A percentile compares a stretch with the other conserved stretches of the same genome.
Conservation (phyloP, 768 basidiomycete species). For the Coprinopsis marcescibilis region DNA sequence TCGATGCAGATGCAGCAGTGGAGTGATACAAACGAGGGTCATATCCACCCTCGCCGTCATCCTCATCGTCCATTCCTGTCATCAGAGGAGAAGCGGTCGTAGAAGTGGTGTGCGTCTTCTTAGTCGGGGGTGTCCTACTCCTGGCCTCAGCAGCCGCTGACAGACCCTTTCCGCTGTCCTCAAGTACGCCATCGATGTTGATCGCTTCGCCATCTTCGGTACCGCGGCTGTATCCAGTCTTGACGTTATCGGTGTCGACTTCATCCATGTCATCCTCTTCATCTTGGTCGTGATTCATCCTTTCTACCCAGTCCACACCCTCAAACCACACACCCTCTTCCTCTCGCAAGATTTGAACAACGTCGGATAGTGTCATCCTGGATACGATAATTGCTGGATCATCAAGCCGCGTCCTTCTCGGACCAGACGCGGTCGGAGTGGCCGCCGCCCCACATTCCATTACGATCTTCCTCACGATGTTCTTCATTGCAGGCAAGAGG, state of each 20-base stretch:
- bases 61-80: slow-evolving; percentile 17
- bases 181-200: too few species aligned
- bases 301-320: slow-evolving; percentile 63
- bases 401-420: slow-evolving; percentile 14
- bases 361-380: slow-evolving; percentile 56
- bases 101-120: not conserved
- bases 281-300: slow-evolving; percentile 33
- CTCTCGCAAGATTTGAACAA: slow-evolving; percentile 50
- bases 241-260: too few species aligned
- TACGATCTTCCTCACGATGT: slow-evolving; percentile 59
- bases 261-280: slow-evolving; percentile 13
- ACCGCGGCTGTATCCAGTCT: too few species aligned
- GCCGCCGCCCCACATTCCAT: slow-evolving; percentile 50
- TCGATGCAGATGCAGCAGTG: slow-evolving; percentile 13
- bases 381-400: slow-evolving; percentile 55
- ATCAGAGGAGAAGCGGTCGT: not conserved
- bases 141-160: too few species aligned
- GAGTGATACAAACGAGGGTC: not conserved
- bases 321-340: slow-evolving; percentile 68
- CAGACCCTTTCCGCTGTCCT: too few species aligned
- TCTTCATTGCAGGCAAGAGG: slow-evolving; percentile 59
- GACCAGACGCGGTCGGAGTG: not conserved
- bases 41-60: not conserved
- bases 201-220: too few species aligned
- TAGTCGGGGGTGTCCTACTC: too few species aligned